These are phyloP conservation scores for Boletus huronensis DNA, from an alignment of 768 basidiomycete species.

Conservation along the genomic window DNA sequence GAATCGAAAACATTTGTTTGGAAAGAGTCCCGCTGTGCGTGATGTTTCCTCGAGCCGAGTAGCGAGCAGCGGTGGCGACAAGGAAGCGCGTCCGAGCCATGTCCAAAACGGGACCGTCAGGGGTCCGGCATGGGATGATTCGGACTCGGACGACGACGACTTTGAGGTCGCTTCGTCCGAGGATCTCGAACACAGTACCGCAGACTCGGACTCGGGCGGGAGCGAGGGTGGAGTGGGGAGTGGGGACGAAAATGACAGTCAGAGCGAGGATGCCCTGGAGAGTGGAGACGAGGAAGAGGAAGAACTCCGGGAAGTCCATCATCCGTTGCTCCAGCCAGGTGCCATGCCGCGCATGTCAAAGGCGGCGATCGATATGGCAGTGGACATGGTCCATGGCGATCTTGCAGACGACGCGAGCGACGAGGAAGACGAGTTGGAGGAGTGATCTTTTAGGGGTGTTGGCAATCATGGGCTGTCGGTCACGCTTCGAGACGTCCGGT, in stretches of 20 bases:
- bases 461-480: background rate
- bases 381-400: slow-evolving; percentile 57
- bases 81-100: slow-evolving; percentile 2
- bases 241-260: slow-evolving; percentile 31
- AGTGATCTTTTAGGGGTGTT: slow-evolving; percentile 25
- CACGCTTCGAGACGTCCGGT: too few species aligned
- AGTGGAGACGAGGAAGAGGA: slow-evolving; percentile 40
- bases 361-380: slow-evolving; percentile 61
- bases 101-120: slow-evolving; percentile 14
- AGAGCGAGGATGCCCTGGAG: slow-evolving; percentile 33
- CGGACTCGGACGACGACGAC: slow-evolving; percentile 34
- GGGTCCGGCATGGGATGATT: slow-evolving; percentile 32
- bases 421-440: slow-evolving; percentile 50
- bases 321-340: slow-evolving; percentile 62
- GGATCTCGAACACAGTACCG: slow-evolving; percentile 42
- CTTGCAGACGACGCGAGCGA: slow-evolving; percentile 36
- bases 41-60: background rate
- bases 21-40: slow-evolving; percentile 22
- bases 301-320: slow-evolving; percentile 50
- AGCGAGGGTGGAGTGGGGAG: slow-evolving; percentile 16
- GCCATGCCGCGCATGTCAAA: slow-evolving; percentile 69
- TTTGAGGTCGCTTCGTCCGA: slow-evolving; percentile 37
- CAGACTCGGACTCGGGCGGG: slow-evolving; percentile 36
- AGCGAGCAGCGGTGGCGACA: background rate
- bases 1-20: slow-evolving; percentile 54